These are phyloP conservation scores for Penicillium sclerotigenum DNA, from an alignment of 2,329 filamentous ascomycete genomes.

Conservation along the genomic window DNA sequence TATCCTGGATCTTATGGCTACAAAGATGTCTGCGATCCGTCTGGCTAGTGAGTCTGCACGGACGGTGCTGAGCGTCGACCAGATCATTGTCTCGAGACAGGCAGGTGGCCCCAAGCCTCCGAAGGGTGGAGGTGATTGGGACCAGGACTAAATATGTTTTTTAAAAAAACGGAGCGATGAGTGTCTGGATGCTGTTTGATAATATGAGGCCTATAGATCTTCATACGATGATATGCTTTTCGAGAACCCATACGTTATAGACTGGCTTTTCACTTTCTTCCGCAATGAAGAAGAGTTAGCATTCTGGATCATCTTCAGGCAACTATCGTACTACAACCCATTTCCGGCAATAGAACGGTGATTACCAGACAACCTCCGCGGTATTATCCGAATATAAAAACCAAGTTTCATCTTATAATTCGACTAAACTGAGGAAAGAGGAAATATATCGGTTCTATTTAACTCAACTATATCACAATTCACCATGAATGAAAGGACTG, in stretches of 20 bases:
- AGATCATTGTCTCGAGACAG: conserved; percentile 97
- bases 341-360: background rate
- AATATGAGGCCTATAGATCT: conserved; percentile 25
- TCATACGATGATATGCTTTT: conserved; percentile 24
- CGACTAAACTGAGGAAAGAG: too few relatives aligned
- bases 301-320: too few relatives aligned
- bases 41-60: conserved; percentile 91
- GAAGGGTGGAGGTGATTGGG: conserved; percentile 80
- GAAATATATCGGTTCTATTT: too few relatives aligned
- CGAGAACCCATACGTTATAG: conserved; percentile 1
- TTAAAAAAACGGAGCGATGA: conserved; percentile 13
- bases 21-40: conserved; percentile 96
- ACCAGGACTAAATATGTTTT: conserved; percentile 54
- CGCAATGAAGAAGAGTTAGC: background rate
- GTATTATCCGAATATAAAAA: background rate
- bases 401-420: background rate
- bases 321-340: background rate
- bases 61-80: conserved; percentile 92
- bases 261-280: background rate
- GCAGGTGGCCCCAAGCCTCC: conserved; percentile 96
- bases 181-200: conserved; percentile 10
- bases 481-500: background rate
- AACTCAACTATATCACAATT: background rate
- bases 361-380: background rate
- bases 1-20: conserved; percentile 86